Evolutionary conservation across 352 stramenopile species (phyloP).

Genomic region (Peronospora farinosa): DNA sequence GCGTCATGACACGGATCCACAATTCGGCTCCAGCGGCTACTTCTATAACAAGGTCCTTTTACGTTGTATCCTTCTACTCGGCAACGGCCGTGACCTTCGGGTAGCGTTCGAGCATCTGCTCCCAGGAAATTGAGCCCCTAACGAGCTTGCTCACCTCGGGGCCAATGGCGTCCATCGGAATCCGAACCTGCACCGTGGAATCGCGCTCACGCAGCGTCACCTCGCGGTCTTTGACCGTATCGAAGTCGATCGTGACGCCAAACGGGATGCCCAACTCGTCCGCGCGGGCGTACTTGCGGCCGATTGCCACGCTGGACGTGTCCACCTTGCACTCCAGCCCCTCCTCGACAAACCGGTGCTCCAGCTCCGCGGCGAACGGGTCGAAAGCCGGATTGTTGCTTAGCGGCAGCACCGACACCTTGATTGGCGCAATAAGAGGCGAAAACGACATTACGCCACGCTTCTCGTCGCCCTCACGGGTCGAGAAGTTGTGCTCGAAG

Average conservation of each 20-base stretch:
- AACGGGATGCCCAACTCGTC: slow-evolving; percentile 99
- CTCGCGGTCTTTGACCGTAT: slow-evolving; percentile 87
- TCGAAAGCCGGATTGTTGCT: slow-evolving; percentile 85
- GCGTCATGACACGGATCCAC: background rate
- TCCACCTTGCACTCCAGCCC: slow-evolving; percentile 90
- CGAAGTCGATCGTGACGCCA: slow-evolving; percentile 97
- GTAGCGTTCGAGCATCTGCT: slow-evolving; percentile 75
- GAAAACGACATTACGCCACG: slow-evolving; percentile 97
- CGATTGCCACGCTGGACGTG: slow-evolving; percentile 93
- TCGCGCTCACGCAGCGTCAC: slow-evolving; percentile 98
- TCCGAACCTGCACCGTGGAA: slow-evolving; percentile 93
- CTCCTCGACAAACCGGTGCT: slow-evolving; percentile 54
- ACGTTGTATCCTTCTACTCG: slow-evolving; percentile 22
- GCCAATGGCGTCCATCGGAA: slow-evolving; percentile 83
- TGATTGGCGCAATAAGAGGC: slow-evolving; percentile 96
- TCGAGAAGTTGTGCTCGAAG: slow-evolving; percentile 98
- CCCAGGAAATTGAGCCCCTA: slow-evolving; percentile 79
- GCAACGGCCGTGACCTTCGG: slow-evolving; percentile 56
- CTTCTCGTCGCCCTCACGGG: slow-evolving; percentile 94
- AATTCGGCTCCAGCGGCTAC: background rate
- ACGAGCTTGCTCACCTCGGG: slow-evolving; percentile 83
- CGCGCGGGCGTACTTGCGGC: slow-evolving; percentile 93
- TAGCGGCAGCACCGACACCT: slow-evolving; percentile 94
- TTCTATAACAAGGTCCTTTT: slow-evolving; percentile 3
- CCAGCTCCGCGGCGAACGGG: slow-evolving; percentile 72